phyloP scores from a whole-genome alignment of 1,284 basidiomycete genomes.

The Ceratobasidium sp. region DNA sequence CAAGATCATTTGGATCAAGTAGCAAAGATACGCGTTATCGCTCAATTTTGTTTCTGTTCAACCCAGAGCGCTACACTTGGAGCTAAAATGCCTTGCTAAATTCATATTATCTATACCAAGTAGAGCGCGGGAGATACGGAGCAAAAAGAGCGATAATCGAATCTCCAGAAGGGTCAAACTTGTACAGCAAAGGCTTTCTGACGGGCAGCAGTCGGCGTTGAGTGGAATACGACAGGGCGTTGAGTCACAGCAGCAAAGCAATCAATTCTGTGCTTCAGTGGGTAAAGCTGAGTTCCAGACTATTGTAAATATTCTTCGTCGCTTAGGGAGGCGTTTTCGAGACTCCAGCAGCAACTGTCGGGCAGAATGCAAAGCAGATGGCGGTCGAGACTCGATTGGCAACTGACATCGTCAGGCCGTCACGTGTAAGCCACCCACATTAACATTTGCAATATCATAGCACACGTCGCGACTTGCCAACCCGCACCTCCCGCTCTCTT shows the following conservation, averaged over 20 bases:
- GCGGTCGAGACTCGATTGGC: too few species aligned
- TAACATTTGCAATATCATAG: not conserved
- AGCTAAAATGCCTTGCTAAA: too few species aligned
- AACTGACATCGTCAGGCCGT: too few species aligned
- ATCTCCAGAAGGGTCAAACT: not conserved
- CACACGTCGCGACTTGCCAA: slow-evolving; percentile 26
- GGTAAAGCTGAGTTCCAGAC: not conserved
- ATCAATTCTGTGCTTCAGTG: not conserved
- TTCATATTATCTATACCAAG: not conserved
- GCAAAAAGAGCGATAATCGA: not conserved
- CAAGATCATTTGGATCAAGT: too few species aligned
- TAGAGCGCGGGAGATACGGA: not conserved
- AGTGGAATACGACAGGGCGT: not conserved
- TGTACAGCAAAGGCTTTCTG: not conserved
- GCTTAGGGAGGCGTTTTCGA: not conserved
- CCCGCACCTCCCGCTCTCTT: not conserved
- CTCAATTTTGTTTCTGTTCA: not conserved
- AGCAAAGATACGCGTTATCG: too few species aligned
- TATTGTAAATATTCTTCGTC: not conserved
- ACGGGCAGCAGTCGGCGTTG: not conserved
- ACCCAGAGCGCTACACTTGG: not conserved
- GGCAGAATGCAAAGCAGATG: too few species aligned
- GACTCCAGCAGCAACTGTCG: not conserved
- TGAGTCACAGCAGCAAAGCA: not conserved
- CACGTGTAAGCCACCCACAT: not conserved